Evolutionary conservation across 805 yeast species (phyloP), one percentile per base, ranked within the genome.

Genomic region (Candida loeiensis): DNA sequence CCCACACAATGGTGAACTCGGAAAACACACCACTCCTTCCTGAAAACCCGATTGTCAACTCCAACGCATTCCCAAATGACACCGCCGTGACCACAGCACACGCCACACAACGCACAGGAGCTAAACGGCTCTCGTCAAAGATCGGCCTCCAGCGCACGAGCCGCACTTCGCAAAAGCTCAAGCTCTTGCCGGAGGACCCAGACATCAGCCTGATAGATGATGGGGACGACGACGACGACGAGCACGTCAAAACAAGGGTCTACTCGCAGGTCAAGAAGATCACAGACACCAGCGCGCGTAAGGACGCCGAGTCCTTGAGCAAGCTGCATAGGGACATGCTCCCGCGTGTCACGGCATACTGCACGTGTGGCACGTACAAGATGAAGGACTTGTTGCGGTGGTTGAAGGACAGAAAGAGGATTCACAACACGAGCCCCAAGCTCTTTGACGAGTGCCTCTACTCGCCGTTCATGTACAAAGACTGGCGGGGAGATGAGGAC

Each of bases 261-360:
- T 85, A 87, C 57, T 83, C 96, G 0, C 95, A 90, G 55, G 89
- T 86, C 8, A 76, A 81, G 40, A 74, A 84, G 45, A 90, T 90
- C 47, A 87, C 82, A 24, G 97, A 91, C 49, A 74, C 84, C 15
- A 82, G 93, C 1, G 97, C 97, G 1, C 71, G 97, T 50, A 82
- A 80, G 48, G 98, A 91, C 67, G 98, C 99, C 0, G 96, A 90
- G 57, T 78, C 90, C 37, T 68, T 93, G 43, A 95, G 96, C 3
- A 93, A 90, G 58, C 79, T 80, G 47, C 91, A 84, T 52, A 68
- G 98, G 45, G 84, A 84, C 24, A 64, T 88, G 45, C 71, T 93
- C 41, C 98, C 99, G 3, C 70, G 99, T 45, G 96, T 90, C 1
- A 91, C 98, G 0, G 95, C 96, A 2, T 93, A 89, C 58, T 91